These are phyloP conservation scores for Lentinula novae-zelandiae DNA, from an alignment of 1,284 basidiomycete genomes.

Conservation along the genomic window DNA sequence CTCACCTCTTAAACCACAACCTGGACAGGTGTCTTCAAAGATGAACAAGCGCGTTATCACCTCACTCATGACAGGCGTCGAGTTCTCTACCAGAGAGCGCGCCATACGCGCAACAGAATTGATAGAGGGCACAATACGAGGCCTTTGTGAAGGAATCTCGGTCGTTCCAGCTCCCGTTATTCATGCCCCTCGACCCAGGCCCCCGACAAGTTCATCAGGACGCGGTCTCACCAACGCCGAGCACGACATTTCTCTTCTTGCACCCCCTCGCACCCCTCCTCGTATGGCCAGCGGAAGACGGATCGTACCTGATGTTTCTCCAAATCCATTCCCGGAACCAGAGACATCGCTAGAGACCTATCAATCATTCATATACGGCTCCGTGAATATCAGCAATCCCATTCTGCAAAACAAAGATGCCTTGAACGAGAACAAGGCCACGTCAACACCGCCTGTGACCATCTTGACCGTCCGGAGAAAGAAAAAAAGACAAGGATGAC, in stretches of 20 bases:
- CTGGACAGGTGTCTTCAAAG: conserved; percentile 60
- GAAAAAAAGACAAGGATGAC: conserved; percentile 43
- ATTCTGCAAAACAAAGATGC: conserved; percentile 11
- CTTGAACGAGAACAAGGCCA: conserved; percentile 14
- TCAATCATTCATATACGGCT: conserved; percentile 52
- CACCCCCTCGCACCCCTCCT: conserved; percentile 43
- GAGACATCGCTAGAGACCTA: conserved; percentile 59
- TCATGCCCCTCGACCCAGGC: conserved; percentile 12
- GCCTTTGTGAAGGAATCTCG: conserved; percentile 63
- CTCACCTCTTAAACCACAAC: conserved; percentile 45
- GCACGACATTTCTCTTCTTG: conserved; percentile 26
- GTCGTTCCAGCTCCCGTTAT: conserved; percentile 23
- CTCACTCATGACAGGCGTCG: conserved; percentile 67
- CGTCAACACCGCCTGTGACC: conserved; percentile 37
- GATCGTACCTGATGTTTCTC: conserved; percentile 45
- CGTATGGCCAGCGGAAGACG: conserved; percentile 24
- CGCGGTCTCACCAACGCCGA: conserved; percentile 34
- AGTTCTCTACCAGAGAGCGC: conserved; percentile 69
- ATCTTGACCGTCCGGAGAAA: conserved; percentile 60
- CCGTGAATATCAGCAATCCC: conserved; percentile 43
- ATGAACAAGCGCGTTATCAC: conserved; percentile 68
- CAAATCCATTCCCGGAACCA: conserved; percentile 64
- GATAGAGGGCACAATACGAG: conserved; percentile 63
- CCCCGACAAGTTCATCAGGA: background rate
- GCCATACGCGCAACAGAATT: conserved; percentile 66